A percentile compares a stretch with the other conserved stretches of the same genome.
phyloP scores from a whole-genome alignment of 805 yeast species.

The Nakazawaea sp. region DNA sequence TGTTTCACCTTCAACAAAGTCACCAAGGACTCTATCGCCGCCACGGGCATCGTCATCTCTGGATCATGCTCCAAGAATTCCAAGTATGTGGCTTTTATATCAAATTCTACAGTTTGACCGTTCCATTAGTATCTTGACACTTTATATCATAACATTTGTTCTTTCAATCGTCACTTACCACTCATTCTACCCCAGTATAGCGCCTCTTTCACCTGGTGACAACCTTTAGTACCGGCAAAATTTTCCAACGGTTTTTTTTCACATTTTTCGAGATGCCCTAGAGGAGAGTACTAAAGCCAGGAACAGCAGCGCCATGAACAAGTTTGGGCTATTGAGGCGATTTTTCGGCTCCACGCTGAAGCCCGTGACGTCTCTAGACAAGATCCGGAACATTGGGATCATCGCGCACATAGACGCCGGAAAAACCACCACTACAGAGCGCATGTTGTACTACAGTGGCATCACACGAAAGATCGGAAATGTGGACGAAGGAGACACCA shows the following conservation, averaged over 20 bases:
- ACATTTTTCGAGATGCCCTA: not conserved
- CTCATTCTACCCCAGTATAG: too few species aligned
- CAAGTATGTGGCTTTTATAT: conserved; percentile 75
- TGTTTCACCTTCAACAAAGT: conserved; percentile 74
- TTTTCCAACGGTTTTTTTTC: too few species aligned
- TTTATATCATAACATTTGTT: too few species aligned
- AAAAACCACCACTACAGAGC: conserved; percentile 94
- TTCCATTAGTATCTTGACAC: too few species aligned
- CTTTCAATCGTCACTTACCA: too few species aligned
- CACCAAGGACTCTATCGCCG: conserved; percentile 93
- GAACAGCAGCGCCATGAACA: not conserved
- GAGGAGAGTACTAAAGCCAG: not conserved
- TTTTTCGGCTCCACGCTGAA: not conserved
- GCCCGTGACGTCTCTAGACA: conserved; percentile 17
- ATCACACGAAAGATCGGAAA: conserved; percentile 76
- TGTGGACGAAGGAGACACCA: conserved; percentile 96
- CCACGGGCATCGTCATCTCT: conserved; percentile 99
- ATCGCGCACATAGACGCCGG: conserved; percentile 99
- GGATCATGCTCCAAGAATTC: conserved; percentile 79
- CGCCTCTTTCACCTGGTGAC: too few species aligned
- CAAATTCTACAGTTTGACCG: conserved; percentile 56
- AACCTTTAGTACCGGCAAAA: too few species aligned
- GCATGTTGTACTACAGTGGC: conserved; percentile 90
- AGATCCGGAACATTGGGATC: conserved; percentile 83
- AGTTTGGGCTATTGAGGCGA: conserved; percentile 1